Evolutionary conservation across 2,329 filamentous ascomycete genomes (phyloP), one percentile per base, ranked within the genome.

Genomic region (Colletotrichum sp.): DNA sequence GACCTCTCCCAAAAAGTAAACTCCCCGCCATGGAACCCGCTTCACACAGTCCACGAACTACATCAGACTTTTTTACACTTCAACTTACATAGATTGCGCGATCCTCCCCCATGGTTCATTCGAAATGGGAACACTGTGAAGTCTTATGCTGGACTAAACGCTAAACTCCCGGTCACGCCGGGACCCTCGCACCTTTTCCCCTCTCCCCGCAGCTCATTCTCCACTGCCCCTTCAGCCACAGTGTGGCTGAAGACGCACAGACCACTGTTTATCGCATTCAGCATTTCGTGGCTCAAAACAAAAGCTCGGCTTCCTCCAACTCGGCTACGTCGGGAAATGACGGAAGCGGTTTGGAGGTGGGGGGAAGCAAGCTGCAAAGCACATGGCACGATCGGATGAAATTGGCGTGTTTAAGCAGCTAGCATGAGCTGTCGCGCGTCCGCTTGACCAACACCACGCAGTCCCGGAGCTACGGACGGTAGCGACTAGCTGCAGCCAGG

Each of bases 271-370:
- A 13, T 49, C 39, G 39, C 39, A 49, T 7, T n/a, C 39, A 21
- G 18, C 26, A 49, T 15, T 63, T 5, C 5, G 55, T 72, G 72
- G 73, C 73, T 69, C 16, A 24, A 49, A 44, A 0, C 2, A 36
- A 34, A 24, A 26, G 34, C 44, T 57, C 24, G 49, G 55, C 12
- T 30, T 59, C 5, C 15, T 44, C 34, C 44, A 10, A 71, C 62
- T 63, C 70, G 73, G 59, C 64, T 73, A 55, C 72, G 6, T 76
- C 74, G 74, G 74, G 74, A 74, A 74, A 73, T 69, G 70, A 76
- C 74, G 74, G 74, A 76, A 69, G 64, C 2, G 64, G 12, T 8
- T 44, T 1, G 3, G 28, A 32, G 28, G 30, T 16, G 32, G 13
- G 34, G 44, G 39, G 39, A 3, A 49, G n/a, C n/a, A n/a, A 18